Conservation (phyloP, 1,284 basidiomycete species). For the Xanthoconium separans region DNA sequence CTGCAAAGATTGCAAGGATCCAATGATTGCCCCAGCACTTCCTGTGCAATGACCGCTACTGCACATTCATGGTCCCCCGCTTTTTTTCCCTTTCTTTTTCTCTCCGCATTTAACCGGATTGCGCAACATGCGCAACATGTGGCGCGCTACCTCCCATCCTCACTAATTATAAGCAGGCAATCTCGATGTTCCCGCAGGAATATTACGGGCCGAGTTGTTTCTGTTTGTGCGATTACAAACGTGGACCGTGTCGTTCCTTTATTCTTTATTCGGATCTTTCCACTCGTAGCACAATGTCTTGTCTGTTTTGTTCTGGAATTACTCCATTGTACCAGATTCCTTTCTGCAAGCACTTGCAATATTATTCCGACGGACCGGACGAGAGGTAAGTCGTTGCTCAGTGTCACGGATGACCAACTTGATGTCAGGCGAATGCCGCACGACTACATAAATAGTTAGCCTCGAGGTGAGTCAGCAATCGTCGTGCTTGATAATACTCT, state of each 20-base stretch:
- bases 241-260: slow-evolving; percentile 15
- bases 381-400: slow-evolving; percentile 14
- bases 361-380: background rate
- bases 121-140: slow-evolving; percentile 14
- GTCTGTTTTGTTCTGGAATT: slow-evolving; percentile 6
- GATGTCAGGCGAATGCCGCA: background rate
- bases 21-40: slow-evolving; percentile 16
- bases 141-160: slow-evolving; percentile 11
- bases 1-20: slow-evolving; percentile 25
- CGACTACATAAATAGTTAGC: background rate
- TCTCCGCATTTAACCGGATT: slow-evolving; percentile 16
- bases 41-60: slow-evolving; percentile 22
- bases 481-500: background rate
- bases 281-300: slow-evolving; percentile 7
- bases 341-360: background rate
- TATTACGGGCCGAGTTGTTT: slow-evolving; percentile 12
- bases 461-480: slow-evolving; percentile 20
- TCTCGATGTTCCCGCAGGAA: slow-evolving; percentile 16
- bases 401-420: background rate
- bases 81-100: background rate
- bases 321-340: background rate
- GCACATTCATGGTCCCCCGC: background rate
- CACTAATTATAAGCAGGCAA: slow-evolving; percentile 12
- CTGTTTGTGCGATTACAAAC: slow-evolving; percentile 14
- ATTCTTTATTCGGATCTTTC: slow-evolving; percentile 11